Base-by-base conservation (phyloP, 306 rosid genomes). In the Cajanus cajan region DNA sequence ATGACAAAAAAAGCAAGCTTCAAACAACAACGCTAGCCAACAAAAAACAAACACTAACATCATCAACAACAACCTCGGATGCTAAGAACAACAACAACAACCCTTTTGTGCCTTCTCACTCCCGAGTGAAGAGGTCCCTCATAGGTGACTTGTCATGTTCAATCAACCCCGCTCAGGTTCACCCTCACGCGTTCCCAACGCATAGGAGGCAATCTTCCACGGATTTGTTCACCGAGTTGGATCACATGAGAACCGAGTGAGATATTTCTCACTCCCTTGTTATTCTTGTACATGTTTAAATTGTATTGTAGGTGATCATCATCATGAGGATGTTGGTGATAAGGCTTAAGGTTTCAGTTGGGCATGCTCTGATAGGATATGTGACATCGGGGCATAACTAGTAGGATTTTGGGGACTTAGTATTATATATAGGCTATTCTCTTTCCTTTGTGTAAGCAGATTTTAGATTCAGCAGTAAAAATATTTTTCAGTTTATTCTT, bases 181-280 rank as follows among this genome's bases (percentile, higher is more conserved):
- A 91, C 34, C 98, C 98, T 0, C 94, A 93, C 4, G 65, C 68
- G 1, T 80, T 75, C 50, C 93, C 86, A 11, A 57, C 93, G 13
- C 98, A 95, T 43, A 82, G 96, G 87, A 87, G 99, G 67, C 99
- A 95, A 70, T 93, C 99, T 0, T 95, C 99, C 4, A 86, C 98
- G 3, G 99, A 95, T 62, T 85, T 95, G 83, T 95, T 95, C 78
- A 80, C 87, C 0, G 99, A 95, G 87, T 87, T 95, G 55, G 99
- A 95, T 81, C 98, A 93, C 48, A 79, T 95, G 87, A 89, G 98
- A n/a, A n/a, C n/a, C n/a, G n/a, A n/a, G n/a, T n/a, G n/a, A n/a
- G n/a, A n/a, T n/a, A n/a, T n/a, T n/a, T n/a, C n/a, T n/a, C n/a
- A n/a, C n/a, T n/a, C n/a, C n/a, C n/a, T n/a, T n/a, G n/a, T n/a